Evolutionary conservation across 1,284 basidiomycete species (phyloP).

Genomic region (Athelia psychrophila): DNA sequence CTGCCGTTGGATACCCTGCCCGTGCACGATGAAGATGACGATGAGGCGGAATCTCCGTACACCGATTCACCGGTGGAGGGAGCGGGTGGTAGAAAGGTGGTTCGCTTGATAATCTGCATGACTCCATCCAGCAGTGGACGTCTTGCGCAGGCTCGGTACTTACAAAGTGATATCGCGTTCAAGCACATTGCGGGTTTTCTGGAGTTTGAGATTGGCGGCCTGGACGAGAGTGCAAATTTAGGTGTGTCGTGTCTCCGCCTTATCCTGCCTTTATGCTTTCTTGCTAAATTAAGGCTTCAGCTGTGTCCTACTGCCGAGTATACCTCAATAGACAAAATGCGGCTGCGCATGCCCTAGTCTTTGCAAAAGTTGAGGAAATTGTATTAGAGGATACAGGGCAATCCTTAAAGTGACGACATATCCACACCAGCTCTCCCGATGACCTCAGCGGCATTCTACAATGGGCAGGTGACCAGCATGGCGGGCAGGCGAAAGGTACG

Average conservation of each 20-base stretch:
- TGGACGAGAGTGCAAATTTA: slow-evolving; percentile 9
- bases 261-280: not conserved
- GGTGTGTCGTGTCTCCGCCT: slow-evolving; percentile 7
- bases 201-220: slow-evolving; percentile 23
- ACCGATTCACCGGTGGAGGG: not conserved
- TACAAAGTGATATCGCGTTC: slow-evolving; percentile 25
- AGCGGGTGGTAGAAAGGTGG: not conserved
- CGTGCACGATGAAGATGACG: slow-evolving; percentile 11
- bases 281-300: no score
- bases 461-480: slow-evolving; percentile 21
- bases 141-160: slow-evolving; percentile 17
- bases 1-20: not conserved
- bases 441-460: slow-evolving; percentile 16
- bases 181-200: slow-evolving; percentile 21
- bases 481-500: slow-evolving; percentile 27
- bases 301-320: slow-evolving; percentile 17
- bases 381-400: slow-evolving; percentile 20
- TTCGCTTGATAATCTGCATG: slow-evolving; percentile 26
- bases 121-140: slow-evolving; percentile 12
- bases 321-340: slow-evolving; percentile 21
- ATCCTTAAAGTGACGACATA: slow-evolving; percentile 19
- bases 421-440: slow-evolving; percentile 11
- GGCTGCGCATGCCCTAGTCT: slow-evolving; percentile 17
- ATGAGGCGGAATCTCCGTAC: not conserved
- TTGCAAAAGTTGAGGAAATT: slow-evolving; percentile 19